Conservation (phyloP, 148 eudicot species). For the Mesembryanthemum crystallinum region DNA sequence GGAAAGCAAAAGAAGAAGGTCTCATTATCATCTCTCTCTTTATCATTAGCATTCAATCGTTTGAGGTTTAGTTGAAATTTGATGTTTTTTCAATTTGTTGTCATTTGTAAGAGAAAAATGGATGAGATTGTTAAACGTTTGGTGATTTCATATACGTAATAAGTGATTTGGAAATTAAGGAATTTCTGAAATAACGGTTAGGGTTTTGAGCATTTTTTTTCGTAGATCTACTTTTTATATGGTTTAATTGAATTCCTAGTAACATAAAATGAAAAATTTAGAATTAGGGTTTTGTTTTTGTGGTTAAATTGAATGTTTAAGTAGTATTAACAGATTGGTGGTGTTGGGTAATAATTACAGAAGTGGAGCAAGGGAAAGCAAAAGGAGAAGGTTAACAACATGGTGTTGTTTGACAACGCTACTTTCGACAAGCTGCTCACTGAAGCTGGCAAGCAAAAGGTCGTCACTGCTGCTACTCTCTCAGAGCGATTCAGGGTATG, state of each 20-base stretch:
- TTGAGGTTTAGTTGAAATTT: neutral
- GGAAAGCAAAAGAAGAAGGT: conserved; percentile 99
- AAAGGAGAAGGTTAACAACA: conserved; percentile 99
- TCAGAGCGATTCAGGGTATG: conserved; percentile 87
- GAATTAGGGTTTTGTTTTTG: neutral
- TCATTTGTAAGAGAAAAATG: too few relatives aligned
- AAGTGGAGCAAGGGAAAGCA: conserved; percentile 99
- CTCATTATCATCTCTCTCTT: neutral
- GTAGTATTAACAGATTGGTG: neutral
- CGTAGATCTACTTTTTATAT: too few relatives aligned
- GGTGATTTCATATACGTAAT: too few relatives aligned
- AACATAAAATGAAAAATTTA: too few relatives aligned
- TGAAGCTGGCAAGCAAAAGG: conserved; percentile 81
- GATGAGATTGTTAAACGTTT: too few relatives aligned
- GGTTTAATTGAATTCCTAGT: too few relatives aligned
- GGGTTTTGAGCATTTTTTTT: too few relatives aligned
- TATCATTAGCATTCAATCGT: neutral
- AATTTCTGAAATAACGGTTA: too few relatives aligned
- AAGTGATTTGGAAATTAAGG: too few relatives aligned
- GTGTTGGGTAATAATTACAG: conserved; percentile 31
- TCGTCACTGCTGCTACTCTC: conserved; percentile 78
- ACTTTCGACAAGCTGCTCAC: conserved; percentile 78
- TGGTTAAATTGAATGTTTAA: neutral
- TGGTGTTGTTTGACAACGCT: conserved; percentile 83
- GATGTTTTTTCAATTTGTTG: neutral